Conservation (phyloP, 345 rosid genomes). For the Bruguiera parviflora region DNA sequence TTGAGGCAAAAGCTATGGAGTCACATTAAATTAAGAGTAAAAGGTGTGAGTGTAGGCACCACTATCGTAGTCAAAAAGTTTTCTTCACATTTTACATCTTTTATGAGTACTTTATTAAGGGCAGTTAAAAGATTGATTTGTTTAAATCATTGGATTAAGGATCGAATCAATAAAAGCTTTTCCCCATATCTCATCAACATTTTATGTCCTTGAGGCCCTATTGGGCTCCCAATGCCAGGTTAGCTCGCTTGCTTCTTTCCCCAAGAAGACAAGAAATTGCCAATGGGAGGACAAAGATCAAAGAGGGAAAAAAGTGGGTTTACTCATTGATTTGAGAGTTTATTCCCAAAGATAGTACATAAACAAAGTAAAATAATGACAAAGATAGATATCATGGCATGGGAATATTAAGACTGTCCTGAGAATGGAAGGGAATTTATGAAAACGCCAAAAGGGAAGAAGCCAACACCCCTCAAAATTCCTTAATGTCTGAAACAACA, state of each 20-base stretch:
- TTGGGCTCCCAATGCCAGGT: constrained; percentile 12
- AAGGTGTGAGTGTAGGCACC: constrained; percentile 4
- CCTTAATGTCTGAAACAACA: constrained; percentile 21
- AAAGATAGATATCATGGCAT: background rate
- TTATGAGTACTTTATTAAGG: constrained; percentile 19
- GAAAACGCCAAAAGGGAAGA: constrained; percentile 35
- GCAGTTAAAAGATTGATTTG: constrained; percentile 1
- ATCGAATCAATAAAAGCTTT: constrained; percentile 36
- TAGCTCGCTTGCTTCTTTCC: background rate
- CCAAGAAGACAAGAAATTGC: constrained; percentile 15
- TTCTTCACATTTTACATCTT: constrained; percentile 27
- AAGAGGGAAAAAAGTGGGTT: background rate
- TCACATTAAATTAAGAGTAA: constrained; percentile 9
- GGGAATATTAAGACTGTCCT: background rate
- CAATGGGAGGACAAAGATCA: constrained; percentile 3
- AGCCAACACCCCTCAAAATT: constrained; percentile 6
- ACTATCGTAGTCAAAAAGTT: constrained; percentile 44
- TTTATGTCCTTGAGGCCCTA: constrained; percentile 16
- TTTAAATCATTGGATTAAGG: constrained; percentile 28
- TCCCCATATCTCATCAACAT: constrained; percentile 22
- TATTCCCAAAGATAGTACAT: constrained; percentile 3
- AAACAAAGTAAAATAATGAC: background rate
- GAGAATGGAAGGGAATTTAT: background rate
- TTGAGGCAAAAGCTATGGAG: background rate
- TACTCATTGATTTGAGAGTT: constrained; percentile 20